These are phyloP conservation scores for Zanthoxylum bungeanum DNA, from an alignment of 345 rosid genomes.

Conservation along the genomic window DNA sequence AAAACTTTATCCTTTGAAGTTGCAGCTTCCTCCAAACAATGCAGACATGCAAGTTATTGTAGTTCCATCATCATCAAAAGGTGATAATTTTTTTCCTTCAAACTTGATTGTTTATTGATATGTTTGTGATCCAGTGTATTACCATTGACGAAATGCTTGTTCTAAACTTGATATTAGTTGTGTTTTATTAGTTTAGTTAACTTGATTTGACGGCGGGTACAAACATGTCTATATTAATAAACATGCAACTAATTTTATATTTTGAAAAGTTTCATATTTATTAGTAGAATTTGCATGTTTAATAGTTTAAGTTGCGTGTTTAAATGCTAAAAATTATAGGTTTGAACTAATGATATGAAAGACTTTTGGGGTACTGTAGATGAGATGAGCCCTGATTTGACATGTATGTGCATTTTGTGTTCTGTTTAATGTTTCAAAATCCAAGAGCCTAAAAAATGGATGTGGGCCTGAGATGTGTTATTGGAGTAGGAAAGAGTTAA, in stretches of 20 bases:
- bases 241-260: too few species aligned
- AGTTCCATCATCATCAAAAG: slow-evolving; percentile 46
- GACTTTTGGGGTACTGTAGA: too few species aligned
- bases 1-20: slow-evolving; percentile 74
- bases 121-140: background rate
- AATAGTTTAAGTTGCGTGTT: background rate
- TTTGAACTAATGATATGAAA: too few species aligned
- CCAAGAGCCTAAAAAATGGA: background rate
- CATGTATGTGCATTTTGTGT: background rate
- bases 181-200: too few species aligned
- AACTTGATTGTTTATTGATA: background rate
- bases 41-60: slow-evolving; percentile 74
- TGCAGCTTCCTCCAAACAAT: slow-evolving; percentile 94
- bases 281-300: too few species aligned
- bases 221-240: too few species aligned
- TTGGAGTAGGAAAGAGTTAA: background rate
- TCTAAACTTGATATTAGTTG: background rate
- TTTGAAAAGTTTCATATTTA: too few species aligned
- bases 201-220: too few species aligned
- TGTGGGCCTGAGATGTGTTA: background rate
- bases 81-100: slow-evolving; percentile 30
- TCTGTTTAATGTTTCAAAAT: background rate
- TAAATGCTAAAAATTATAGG: too few species aligned
- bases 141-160: background rate
- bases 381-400: too few species aligned